A percentile compares a stretch with the other conserved stretches of the same genome.
These are phyloP conservation scores for Phytopythium chamaehyphon DNA, from an alignment of 352 stramenopile species.

Conservation along the genomic window DNA sequence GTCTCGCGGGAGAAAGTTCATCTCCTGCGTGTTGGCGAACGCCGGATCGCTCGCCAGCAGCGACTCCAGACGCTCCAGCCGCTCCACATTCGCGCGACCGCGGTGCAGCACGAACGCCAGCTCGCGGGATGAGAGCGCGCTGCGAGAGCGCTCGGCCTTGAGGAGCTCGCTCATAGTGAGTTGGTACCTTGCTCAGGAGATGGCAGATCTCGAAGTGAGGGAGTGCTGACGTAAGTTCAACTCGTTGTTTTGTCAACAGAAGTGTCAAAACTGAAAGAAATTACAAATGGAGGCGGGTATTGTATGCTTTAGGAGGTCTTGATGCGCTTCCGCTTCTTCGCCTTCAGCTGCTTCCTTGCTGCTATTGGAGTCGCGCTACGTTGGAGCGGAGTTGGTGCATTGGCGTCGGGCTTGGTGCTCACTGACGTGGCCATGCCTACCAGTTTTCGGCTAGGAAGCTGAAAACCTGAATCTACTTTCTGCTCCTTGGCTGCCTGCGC, in stretches of 20 bases:
- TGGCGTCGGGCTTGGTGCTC: not conserved
- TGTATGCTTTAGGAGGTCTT: too few species aligned
- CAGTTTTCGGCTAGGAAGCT: too few species aligned
- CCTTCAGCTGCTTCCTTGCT: not conserved
- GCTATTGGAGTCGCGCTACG: too few species aligned
- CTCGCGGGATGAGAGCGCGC: constrained; percentile 41
- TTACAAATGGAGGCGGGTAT: not conserved
- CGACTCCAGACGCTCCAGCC: constrained; percentile 49
- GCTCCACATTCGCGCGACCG: constrained; percentile 44
- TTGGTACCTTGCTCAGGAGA: too few species aligned
- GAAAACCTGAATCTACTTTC: too few species aligned
- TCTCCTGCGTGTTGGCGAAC: constrained; percentile 49
- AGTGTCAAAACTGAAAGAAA: too few species aligned
- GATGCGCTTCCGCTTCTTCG: not conserved
- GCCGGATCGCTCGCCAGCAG: constrained; percentile 51
- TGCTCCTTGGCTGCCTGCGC: too few species aligned
- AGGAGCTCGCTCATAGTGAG: constrained; percentile 6
- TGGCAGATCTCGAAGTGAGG: not conserved
- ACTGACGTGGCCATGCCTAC: too few species aligned
- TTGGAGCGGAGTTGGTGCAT: too few species aligned
- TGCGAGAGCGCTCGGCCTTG: constrained; percentile 40
- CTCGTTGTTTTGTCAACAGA: too few species aligned
- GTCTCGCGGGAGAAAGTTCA: constrained; percentile 63
- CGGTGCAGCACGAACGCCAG: constrained; percentile 63
- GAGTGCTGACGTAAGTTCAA: too few species aligned